A percentile compares a stretch with the other conserved stretches of the same genome.
phyloP scores from a whole-genome alignment of 306 rosid species.

The Lathyrus aphaca region DNA sequence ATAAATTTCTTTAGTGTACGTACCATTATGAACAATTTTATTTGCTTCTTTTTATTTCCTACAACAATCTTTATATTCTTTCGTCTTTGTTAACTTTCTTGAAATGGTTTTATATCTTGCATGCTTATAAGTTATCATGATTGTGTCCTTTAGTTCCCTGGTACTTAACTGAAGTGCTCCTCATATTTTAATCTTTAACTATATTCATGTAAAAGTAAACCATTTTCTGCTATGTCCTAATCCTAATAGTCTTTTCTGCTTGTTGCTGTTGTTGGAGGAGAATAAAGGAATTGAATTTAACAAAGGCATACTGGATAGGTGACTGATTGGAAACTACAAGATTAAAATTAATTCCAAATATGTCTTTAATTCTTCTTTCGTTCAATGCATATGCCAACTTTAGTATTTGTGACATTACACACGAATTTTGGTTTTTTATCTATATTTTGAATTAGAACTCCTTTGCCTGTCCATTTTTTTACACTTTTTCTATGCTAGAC shows the following conservation, averaged over 20 bases:
- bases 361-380: constrained; percentile 18
- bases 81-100: constrained; percentile 14
- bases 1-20: constrained; percentile 67
- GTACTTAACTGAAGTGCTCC: neutral
- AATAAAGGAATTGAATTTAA: constrained; percentile 8
- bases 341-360: constrained; percentile 7
- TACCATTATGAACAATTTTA: constrained; percentile 10
- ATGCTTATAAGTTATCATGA: constrained; percentile 22
- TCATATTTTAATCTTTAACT: neutral
- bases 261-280: neutral
- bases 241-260: constrained; percentile 15
- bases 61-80: neutral
- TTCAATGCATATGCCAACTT: constrained; percentile 20
- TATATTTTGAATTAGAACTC: constrained; percentile 24
- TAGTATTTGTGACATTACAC: constrained; percentile 4
- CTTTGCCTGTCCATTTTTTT: neutral
- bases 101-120: constrained; percentile 9
- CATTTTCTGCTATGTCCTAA: constrained; percentile 18
- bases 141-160: constrained; percentile 20
- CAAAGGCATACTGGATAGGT: constrained; percentile 21
- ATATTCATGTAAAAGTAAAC: neutral
- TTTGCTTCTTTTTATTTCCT: constrained; percentile 27
- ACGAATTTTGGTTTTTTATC: neutral
- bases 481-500: constrained; percentile 7
- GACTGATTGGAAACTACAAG: constrained; percentile 18